A percentile compares a stretch with the other conserved stretches of the same genome.
Conservation (phyloP, 805 yeast species). For the Starmerella scarabaei region DNA sequence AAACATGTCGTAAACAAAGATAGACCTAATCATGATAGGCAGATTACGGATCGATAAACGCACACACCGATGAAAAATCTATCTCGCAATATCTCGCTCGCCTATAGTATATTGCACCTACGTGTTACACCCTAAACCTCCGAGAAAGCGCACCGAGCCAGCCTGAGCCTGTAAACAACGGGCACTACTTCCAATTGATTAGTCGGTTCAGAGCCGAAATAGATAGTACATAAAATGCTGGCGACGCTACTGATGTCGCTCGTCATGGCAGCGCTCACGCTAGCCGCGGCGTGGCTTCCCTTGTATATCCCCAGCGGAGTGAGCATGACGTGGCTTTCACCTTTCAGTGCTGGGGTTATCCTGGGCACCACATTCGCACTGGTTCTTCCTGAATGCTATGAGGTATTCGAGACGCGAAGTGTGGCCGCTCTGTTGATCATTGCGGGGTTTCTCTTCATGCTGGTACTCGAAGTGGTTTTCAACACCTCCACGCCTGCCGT, state of each 20-base stretch:
- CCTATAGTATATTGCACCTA: too few relatives aligned
- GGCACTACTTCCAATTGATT: too few relatives aligned
- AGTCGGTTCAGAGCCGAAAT: too few relatives aligned
- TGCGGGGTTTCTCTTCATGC: slow-evolving; percentile 44
- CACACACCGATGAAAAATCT: too few relatives aligned
- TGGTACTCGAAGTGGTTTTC: slow-evolving; percentile 35
- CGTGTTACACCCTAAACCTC: too few relatives aligned
- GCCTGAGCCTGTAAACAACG: too few relatives aligned
- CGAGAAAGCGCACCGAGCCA: too few relatives aligned
- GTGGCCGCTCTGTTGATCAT: slow-evolving; percentile 29
- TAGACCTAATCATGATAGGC: too few relatives aligned
- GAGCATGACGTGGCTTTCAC: slow-evolving; percentile 28
- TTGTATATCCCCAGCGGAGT: slow-evolving; percentile 9
- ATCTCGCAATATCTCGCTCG: too few relatives aligned
- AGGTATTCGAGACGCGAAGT: slow-evolving; percentile 25
- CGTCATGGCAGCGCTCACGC: slow-evolving; percentile 19
- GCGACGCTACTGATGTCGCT: slow-evolving; percentile 16
- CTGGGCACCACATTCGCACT: slow-evolving; percentile 47
- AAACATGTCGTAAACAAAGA: too few relatives aligned
- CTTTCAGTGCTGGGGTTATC: slow-evolving; percentile 47
- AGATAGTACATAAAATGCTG: slow-evolving; percentile 10
- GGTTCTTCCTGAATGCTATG: slow-evolving; percentile 56
- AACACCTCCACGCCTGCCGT: slow-evolving; percentile 6
- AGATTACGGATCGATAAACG: too few relatives aligned
- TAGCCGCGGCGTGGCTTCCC: slow-evolving; percentile 21